Base-by-base conservation (phyloP, 2,329 filamentous ascomycete genomes). In the Monosporascus sp. region DNA sequence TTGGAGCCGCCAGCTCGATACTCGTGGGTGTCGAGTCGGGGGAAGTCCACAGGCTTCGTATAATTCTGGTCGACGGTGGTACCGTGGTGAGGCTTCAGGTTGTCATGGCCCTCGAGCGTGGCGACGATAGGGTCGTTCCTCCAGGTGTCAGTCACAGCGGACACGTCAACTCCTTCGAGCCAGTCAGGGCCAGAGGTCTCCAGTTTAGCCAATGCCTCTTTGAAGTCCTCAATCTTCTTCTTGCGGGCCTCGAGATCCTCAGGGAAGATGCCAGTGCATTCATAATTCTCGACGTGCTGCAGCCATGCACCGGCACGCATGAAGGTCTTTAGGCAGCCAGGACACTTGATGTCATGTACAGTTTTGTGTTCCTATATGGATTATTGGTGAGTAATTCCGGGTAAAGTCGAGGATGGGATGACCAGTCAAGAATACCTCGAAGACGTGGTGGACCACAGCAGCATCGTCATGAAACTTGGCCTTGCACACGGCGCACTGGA, bases 271-370 rank as follows among this genome's bases (percentile, higher is more conserved):
- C 38, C 49, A 1, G 53, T 27, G 55, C 79, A 82, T 1, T 68
- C 51, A 24, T 67, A 60, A 2, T 57, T 56, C 61, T 82, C 77
- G 3, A 82, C 67, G 48, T 82, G 79, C 1, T 54, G 38, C 50
- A 81, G 70, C 37, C 79, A 69, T 0, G 49, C 56, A 1, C 69
- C 66, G 0, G 74, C 64, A 1, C 68, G 65, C 0, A 35, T 47
- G 52, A 78, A 80, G 1, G 63, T 63, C 2, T 59, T 54, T 0
- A 60, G 49, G 53, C 79, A 82, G 25, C 73, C 78, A 1, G 77
- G 76, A 47, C 79, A 82, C 3, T 56, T 47, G 1, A 82, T 67
- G 2, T 70, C 54, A 50, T 78, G 74, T 18, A 65, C 58, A 14
- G 68, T 57, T 6, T 68, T 67, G 52, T 79, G 76, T 11, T 58